Conservation (phyloP, 768 basidiomycete genomes). For the Suillus bovinus region DNA sequence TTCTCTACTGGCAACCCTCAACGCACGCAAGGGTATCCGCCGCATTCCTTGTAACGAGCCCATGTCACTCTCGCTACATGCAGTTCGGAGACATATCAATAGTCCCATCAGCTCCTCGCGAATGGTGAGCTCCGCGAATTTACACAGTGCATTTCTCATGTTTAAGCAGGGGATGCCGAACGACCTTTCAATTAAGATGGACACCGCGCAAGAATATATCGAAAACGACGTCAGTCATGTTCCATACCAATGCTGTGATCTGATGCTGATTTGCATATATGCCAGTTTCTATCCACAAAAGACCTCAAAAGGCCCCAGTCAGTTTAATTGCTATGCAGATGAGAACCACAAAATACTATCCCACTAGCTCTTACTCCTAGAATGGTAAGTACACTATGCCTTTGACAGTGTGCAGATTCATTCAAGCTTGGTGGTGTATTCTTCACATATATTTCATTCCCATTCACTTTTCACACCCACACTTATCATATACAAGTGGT, state of each 20-base stretch:
- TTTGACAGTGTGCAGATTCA: not conserved
- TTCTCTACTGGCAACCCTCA: constrained; percentile 53
- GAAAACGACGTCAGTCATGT: constrained; percentile 35
- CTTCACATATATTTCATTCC: not conserved
- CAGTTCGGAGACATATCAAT: not conserved
- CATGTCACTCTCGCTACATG: constrained; percentile 7
- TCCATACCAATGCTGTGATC: not conserved
- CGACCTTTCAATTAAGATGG: constrained; percentile 63
- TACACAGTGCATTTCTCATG: not conserved
- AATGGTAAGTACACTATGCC: not conserved
- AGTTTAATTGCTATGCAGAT: not conserved
- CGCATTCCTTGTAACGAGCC: not conserved
- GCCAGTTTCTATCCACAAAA: not conserved
- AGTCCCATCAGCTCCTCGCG: constrained; percentile 11
- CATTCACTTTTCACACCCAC: not conserved
- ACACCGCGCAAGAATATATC: constrained; percentile 54
- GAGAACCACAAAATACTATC: constrained; percentile 1
- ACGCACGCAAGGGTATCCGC: constrained; percentile 49
- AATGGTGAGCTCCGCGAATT: constrained; percentile 12
- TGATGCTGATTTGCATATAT: not conserved
- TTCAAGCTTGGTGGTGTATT: not conserved
- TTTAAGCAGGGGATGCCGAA: constrained; percentile 31
- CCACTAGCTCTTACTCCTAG: not conserved
- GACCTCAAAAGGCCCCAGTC: not conserved
- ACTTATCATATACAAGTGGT: not conserved